Conservation (phyloP, 306 rosid species). For the Trichosanthes cucumerina region DNA sequence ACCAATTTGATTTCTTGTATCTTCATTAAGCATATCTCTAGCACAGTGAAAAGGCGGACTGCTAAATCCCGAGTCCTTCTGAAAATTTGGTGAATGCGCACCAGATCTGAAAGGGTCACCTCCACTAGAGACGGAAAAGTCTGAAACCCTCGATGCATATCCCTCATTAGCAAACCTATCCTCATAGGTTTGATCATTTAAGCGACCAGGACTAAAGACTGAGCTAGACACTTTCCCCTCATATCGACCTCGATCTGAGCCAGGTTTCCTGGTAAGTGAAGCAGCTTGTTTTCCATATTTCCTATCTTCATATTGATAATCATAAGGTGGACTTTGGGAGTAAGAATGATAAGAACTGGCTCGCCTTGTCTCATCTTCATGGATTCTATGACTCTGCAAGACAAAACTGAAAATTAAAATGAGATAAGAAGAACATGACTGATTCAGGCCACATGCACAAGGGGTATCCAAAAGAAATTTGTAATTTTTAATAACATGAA, state of each 20-base stretch:
- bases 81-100: slow-evolving; percentile 54
- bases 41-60: slow-evolving; percentile 43
- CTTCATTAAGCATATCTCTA: slow-evolving; percentile 41
- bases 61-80: slow-evolving; percentile 38
- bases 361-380: slow-evolving; percentile 64
- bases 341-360: slow-evolving; percentile 96
- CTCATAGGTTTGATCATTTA: slow-evolving; percentile 49
- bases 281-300: slow-evolving; percentile 74
- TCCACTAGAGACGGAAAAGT: slow-evolving; percentile 66
- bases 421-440: neutral
- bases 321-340: slow-evolving; percentile 99
- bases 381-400: slow-evolving; percentile 44
- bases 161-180: slow-evolving; percentile 76
- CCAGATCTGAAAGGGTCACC: slow-evolving; percentile 57
- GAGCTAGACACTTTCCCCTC: slow-evolving; percentile 67
- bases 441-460: neutral
- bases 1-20: slow-evolving; percentile 30
- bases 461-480: neutral
- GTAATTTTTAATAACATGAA: neutral
- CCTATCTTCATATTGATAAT: slow-evolving; percentile 85
- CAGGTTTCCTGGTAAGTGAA: slow-evolving; percentile 67
- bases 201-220: slow-evolving; percentile 60
- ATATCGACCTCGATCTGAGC: slow-evolving; percentile 71
- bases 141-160: slow-evolving; percentile 58
- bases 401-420: slow-evolving; percentile 1